A percentile compares a stretch with the other conserved stretches of the same genome.
Evolutionary conservation across 345 rosid species (phyloP).

Genomic region (Lepidium didymum): DNA sequence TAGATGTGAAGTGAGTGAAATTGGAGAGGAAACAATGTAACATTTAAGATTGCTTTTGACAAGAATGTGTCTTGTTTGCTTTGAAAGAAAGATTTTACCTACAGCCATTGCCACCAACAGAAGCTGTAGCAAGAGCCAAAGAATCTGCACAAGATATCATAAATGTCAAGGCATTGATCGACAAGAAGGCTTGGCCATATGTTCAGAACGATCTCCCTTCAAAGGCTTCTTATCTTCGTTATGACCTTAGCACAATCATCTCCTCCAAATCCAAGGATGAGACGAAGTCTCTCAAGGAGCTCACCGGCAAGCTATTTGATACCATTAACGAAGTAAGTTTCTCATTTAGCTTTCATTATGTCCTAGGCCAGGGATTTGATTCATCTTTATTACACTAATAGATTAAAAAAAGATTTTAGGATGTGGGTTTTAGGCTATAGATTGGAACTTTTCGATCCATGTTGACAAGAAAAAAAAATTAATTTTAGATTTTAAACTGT

Average conservation of each 20-base stretch:
- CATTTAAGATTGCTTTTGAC: too few species aligned
- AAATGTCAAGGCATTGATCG: conserved; percentile 62
- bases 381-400: too few species aligned
- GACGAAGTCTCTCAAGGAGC: conserved; percentile 63
- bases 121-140: conserved; percentile 76
- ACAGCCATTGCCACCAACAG: conserved; percentile 56
- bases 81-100: conserved; percentile 60
- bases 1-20: not conserved
- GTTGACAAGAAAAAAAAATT: too few species aligned
- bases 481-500: too few species aligned
- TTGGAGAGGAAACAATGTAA: not conserved
- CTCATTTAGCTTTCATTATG: not conserved
- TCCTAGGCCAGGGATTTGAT: too few species aligned
- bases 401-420: too few species aligned
- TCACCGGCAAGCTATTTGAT: conserved; percentile 62
- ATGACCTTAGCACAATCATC: conserved; percentile 79
- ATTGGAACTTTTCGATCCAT: too few species aligned
- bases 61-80: conserved; percentile 3
- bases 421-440: too few species aligned
- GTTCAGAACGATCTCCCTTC: conserved; percentile 83
- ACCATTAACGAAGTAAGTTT: conserved; percentile 53
- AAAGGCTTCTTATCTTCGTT: conserved; percentile 70
- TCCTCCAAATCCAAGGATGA: conserved; percentile 64
- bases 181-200: conserved; percentile 90
- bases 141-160: conserved; percentile 81